A percentile compares a stretch with the other conserved stretches of the same genome.
Conservation (phyloP, 208 protist species). For the Acanthamoeba culbertsoni region DNA sequence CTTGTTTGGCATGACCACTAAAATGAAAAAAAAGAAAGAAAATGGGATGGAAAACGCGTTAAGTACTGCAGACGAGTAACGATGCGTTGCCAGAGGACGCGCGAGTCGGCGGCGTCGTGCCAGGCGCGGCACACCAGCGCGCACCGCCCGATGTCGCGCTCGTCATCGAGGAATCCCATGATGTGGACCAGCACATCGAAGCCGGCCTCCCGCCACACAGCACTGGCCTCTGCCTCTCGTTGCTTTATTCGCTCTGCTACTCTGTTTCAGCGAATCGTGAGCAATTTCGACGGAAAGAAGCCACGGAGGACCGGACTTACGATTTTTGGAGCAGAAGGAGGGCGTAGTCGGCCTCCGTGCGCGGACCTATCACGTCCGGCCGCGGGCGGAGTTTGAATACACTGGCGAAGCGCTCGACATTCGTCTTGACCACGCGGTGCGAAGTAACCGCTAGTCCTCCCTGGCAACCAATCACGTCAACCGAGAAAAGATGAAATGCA, state of each 20-base stretch:
- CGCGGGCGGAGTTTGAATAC: conserved; percentile 14
- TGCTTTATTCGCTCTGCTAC: background rate
- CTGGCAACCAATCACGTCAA: background rate
- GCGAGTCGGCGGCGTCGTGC: background rate
- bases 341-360: conserved; percentile 1
- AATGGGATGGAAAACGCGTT: background rate
- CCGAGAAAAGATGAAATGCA: background rate
- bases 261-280: background rate
- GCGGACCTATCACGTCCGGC: background rate
- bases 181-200: background rate
- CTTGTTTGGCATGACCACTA: background rate
- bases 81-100: background rate
- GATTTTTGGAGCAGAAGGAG: background rate
- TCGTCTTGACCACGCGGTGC: background rate
- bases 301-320: background rate
- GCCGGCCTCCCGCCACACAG: background rate
- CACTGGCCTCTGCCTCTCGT: background rate
- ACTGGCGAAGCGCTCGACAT: background rate
- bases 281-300: background rate
- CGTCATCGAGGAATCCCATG: background rate
- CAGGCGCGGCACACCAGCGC: background rate
- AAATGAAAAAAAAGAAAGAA: background rate
- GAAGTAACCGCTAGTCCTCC: background rate
- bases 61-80: background rate
- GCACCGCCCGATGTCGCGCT: background rate